Conservation (phyloP, 768 basidiomycete genomes). For the Fomitopsis serialis region DNA sequence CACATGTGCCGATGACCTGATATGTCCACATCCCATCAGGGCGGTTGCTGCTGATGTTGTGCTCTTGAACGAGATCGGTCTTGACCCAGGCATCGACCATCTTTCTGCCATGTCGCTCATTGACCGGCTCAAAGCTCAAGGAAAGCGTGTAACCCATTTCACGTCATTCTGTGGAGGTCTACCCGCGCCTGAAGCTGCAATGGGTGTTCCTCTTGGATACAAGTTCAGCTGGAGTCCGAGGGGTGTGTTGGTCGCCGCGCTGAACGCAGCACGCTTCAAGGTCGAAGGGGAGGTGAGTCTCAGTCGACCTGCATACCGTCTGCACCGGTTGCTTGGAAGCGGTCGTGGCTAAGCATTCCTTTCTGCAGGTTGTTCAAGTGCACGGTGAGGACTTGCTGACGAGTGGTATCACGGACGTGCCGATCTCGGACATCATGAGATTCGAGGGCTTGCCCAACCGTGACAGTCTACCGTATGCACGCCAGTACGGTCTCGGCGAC, state of each 20-base stretch:
- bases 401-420: constrained; percentile 59
- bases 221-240: constrained; percentile 93
- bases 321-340: not conserved
- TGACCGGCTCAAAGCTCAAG: constrained; percentile 40
- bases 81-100: constrained; percentile 89
- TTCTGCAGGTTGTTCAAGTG: constrained; percentile 40
- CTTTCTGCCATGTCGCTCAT: constrained; percentile 78
- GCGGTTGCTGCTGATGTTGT: constrained; percentile 61
- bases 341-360: not conserved
- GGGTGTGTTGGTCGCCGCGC: constrained; percentile 77
- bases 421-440: constrained; percentile 52
- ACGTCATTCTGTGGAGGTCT: constrained; percentile 92
- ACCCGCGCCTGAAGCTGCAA: constrained; percentile 64
- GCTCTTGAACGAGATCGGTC: constrained; percentile 83
- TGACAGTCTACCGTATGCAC: constrained; percentile 67
- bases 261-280: constrained; percentile 66
- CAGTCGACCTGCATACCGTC: not conserved
- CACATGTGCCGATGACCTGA: too few species aligned
- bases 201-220: constrained; percentile 70
- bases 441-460: constrained; percentile 88
- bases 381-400: constrained; percentile 49
- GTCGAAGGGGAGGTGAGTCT: constrained; percentile 48
- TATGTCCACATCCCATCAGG: constrained; percentile 27
- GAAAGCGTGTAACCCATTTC: constrained; percentile 63
- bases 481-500: constrained; percentile 52